Evolutionary conservation across 169 alveolate species (phyloP).

Genomic region (Theileria annulata): DNA sequence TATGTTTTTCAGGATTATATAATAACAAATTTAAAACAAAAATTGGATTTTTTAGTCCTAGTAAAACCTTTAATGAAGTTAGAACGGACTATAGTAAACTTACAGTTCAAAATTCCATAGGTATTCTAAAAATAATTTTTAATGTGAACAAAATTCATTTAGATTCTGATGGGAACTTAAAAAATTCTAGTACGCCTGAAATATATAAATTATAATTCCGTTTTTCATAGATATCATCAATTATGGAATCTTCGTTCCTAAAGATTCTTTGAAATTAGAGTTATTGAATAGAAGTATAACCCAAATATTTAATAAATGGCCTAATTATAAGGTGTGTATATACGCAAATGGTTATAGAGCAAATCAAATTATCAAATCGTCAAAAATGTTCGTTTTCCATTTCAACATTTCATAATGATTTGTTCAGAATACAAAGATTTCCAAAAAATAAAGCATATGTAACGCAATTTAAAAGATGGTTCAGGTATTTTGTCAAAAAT

Average conservation of each 20-base stretch:
- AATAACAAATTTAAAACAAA: slow-evolving; percentile 34
- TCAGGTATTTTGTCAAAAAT: slow-evolving; percentile 25
- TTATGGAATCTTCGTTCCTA: slow-evolving; percentile 46
- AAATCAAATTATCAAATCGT: slow-evolving; percentile 12
- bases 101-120: background rate
- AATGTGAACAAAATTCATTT: background rate
- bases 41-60: slow-evolving; percentile 28
- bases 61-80: slow-evolving; percentile 2
- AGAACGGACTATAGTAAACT: slow-evolving; percentile 12
- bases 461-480: slow-evolving; percentile 34
- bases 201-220: background rate
- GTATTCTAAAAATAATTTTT: background rate
- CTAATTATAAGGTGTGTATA: slow-evolving; percentile 31
- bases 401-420: too few relatives aligned
- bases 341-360: slow-evolving; percentile 38
- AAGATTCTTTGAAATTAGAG: slow-evolving; percentile 25
- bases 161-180: background rate
- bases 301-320: slow-evolving; percentile 25
- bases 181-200: slow-evolving; percentile 16
- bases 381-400: slow-evolving; percentile 20
- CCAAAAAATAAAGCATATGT: slow-evolving; percentile 42
- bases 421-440: slow-evolving; percentile 37
- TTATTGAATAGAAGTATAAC: slow-evolving; percentile 30
- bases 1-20: slow-evolving; percentile 18
- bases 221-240: slow-evolving; percentile 21